Conservation (phyloP, 345 rosid genomes). For the Moricandia arvensis region DNA sequence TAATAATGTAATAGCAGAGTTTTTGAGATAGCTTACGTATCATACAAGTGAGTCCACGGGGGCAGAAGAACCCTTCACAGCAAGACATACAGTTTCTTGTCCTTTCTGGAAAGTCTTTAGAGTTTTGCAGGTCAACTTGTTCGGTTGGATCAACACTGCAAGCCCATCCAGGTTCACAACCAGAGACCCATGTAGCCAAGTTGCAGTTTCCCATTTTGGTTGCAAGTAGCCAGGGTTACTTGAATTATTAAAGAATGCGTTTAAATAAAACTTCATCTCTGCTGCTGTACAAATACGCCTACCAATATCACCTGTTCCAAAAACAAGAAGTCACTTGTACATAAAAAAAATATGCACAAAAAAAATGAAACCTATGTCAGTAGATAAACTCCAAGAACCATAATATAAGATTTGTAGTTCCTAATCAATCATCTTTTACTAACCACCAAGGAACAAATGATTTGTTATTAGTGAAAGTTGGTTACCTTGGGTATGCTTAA, state of each 20-base stretch:
- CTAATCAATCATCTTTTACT: not conserved
- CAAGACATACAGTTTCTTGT: slow-evolving; percentile 60
- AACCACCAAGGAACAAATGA: no score
- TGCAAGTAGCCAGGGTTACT: slow-evolving; percentile 40
- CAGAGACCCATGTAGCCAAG: slow-evolving; percentile 75
- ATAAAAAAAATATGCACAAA: not conserved
- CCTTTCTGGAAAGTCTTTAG: slow-evolving; percentile 58
- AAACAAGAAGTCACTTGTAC: not conserved
- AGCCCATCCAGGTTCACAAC: slow-evolving; percentile 99
- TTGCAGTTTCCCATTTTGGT: slow-evolving; percentile 82
- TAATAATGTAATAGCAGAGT: not conserved
- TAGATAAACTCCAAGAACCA: slow-evolving; percentile 9
- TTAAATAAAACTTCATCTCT: slow-evolving; percentile 72
- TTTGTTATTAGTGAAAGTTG: not conserved
- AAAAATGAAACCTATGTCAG: not conserved
- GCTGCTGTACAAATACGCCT: slow-evolving; percentile 71
- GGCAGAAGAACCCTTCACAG: slow-evolving; percentile 94
- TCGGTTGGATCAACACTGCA: slow-evolving; percentile 54
- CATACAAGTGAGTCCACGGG: slow-evolving; percentile 93
- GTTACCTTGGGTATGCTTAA: slow-evolving; percentile 58
- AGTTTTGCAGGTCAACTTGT: slow-evolving; percentile 54
- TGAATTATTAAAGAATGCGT: slow-evolving; percentile 46
- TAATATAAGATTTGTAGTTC: not conserved
- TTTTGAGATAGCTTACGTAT: slow-evolving; percentile 57
- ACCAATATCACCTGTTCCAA: slow-evolving; percentile 50